A percentile compares a stretch with the other conserved stretches of the same genome.
phyloP scores from a whole-genome alignment of 108 stramenopile genomes.

The Skeletonema menzelii region DNA sequence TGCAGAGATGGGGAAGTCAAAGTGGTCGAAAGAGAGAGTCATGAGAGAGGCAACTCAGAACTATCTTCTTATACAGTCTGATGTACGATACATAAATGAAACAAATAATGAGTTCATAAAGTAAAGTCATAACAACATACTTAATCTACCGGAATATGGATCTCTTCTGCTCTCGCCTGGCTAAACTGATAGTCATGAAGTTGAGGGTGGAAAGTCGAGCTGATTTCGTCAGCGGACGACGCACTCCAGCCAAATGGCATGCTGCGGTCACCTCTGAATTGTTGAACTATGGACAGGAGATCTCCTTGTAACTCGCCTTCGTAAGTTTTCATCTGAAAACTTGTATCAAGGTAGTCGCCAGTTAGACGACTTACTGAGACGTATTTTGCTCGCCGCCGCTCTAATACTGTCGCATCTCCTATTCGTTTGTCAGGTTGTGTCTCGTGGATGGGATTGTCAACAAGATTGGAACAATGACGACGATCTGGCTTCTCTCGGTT shows the following conservation, averaged over 20 bases:
- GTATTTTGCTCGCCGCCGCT: conserved; percentile 74
- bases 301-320: conserved; percentile 62
- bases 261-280: not conserved
- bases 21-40: not conserved
- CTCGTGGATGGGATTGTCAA: conserved; percentile 79
- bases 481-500: conserved; percentile 34
- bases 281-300: not conserved
- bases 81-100: not conserved
- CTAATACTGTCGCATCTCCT: conserved; percentile 50
- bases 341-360: conserved; percentile 71
- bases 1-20: conserved; percentile 34
- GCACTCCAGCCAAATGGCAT: not conserved
- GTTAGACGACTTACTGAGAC: conserved; percentile 76
- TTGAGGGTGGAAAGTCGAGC: not conserved
- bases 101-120: not conserved
- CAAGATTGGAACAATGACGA: conserved; percentile 72
- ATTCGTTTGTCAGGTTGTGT: conserved; percentile 81
- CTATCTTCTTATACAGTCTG: too few species aligned
- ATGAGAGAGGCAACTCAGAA: not conserved
- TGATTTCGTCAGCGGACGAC: not conserved
- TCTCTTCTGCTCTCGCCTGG: not conserved
- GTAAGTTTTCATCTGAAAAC: conserved; percentile 45
- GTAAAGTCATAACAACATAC: not conserved
- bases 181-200: not conserved
- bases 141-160: not conserved